Evolutionary conservation across 345 rosid genomes (phyloP), one percentile per base, ranked within the genome.

Genomic region (Toxicodendron radicans): DNA sequence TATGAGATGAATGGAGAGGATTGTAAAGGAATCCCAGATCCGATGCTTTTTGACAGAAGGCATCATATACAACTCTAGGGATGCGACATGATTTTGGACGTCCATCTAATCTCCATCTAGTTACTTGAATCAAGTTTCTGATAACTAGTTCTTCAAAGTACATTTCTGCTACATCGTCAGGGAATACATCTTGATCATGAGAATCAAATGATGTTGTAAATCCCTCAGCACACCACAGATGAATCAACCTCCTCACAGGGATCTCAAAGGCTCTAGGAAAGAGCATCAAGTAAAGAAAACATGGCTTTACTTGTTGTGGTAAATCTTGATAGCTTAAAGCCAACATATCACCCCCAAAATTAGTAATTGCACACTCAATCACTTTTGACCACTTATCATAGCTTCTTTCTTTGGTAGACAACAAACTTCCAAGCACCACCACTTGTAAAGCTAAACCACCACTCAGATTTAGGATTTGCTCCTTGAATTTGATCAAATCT

Each of bases 181-280:
- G 79, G 14, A 49, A 24, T 63, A 46, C 12, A 12, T 27, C 5
- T 16, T 35, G 18, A 4, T 9, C 27, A 33, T 46, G 6, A 23
- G 3, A 43, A 10, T 18, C 3, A 13, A 59, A 12, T 2, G 24
- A 17, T 7, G 0, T 5, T 12, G 51, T 71, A 21, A 86, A 76
- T 58, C 84, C 83, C 24, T 86, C 87, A 1, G 89, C 79, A 57
- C 71, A 71, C 87, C 87, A 83, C 48, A 80, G 43, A 56, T 54
- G 70, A 45, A 62, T 51, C 74, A 86, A 35, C 74, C 89, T 76
- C 66, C 89, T 79, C 8, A 79, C 69, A 1, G 89, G 83, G 46
- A 83, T 73, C 23, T 48, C 76, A 32, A n/a, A 49, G 16, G 24
- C 70, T 69, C 56, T 76, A 0, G 85, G 87, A 8, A 86, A 86